These are phyloP conservation scores for Macrotyloma uniflorum DNA, from an alignment of 306 rosid genomes.

Conservation along the genomic window DNA sequence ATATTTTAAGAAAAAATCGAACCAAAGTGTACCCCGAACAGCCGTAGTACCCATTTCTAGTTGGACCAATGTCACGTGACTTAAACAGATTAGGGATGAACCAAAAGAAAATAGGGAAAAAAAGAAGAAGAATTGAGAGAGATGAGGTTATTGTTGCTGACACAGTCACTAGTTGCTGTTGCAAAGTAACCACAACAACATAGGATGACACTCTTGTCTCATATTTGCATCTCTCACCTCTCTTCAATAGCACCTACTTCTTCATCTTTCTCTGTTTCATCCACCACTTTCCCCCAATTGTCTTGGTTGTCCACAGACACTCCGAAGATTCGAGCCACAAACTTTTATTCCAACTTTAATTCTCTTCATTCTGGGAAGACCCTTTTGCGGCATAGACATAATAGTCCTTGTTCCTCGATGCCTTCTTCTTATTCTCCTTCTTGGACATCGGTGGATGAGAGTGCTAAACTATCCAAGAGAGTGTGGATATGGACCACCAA, in stretches of 20 bases:
- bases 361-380: conserved; percentile 20
- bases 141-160: not conserved
- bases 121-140: not conserved
- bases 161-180: not conserved
- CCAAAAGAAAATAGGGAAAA: not conserved
- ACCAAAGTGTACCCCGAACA: no score
- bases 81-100: not conserved
- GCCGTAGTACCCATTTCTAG: no score
- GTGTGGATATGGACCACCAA: conserved; percentile 87
- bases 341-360: conserved; percentile 7
- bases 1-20: no score
- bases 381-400: conserved; percentile 29
- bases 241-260: not conserved
- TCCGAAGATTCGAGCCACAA: conserved; percentile 32
- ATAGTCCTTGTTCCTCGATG: conserved; percentile 36
- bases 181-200: not conserved
- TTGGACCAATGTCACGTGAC: not conserved
- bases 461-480: conserved; percentile 52
- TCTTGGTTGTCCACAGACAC: conserved; percentile 22
- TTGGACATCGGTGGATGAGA: conserved; percentile 38
- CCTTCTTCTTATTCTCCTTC: conserved; percentile 41
- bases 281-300: not conserved
- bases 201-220: conserved; percentile 24
- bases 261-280: not conserved
- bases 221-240: conserved; percentile 9